Conservation (phyloP, 2,329 filamentous ascomycete species). For the Penicillium sp. region DNA sequence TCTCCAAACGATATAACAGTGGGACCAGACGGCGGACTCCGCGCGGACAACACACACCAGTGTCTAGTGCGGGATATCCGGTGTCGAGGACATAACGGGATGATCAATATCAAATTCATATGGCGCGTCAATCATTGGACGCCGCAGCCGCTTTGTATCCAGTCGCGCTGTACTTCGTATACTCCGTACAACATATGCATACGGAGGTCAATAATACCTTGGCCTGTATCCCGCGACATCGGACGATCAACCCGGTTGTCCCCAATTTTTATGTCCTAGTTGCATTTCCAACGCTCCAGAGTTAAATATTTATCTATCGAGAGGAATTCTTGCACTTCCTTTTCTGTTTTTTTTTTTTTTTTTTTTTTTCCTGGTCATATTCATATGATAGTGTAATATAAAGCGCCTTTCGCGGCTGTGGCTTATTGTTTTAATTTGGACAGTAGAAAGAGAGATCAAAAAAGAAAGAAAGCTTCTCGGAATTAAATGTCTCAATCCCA, state of each 20-base stretch:
- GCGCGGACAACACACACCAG: slow-evolving; percentile 7
- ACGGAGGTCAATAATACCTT: not conserved
- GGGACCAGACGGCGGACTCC: slow-evolving; percentile 7
- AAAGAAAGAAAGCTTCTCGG: not conserved
- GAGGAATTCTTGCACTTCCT: too few species aligned
- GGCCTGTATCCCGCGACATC: slow-evolving; percentile 12
- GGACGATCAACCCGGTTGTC: slow-evolving; percentile 21
- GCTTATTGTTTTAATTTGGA: slow-evolving; percentile 1
- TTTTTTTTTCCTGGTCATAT: too few species aligned
- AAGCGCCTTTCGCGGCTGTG: slow-evolving; percentile 22
- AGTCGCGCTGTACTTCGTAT: slow-evolving; percentile 9
- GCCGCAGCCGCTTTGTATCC: slow-evolving; percentile 26
- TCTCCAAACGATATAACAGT: not conserved
- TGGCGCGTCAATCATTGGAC: slow-evolving; percentile 24
- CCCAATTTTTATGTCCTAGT: slow-evolving; percentile 21
- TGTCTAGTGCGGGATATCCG: slow-evolving; percentile 19
- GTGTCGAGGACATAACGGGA: slow-evolving; percentile 12
- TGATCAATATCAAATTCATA: slow-evolving; percentile 27
- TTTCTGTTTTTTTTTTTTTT: not conserved
- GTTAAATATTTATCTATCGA: not conserved
- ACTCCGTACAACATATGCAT: not conserved
- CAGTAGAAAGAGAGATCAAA: not conserved
- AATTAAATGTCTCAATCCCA: slow-evolving; percentile 4
- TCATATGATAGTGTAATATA: not conserved
- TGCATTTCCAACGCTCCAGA: not conserved